Evolutionary conservation across 2,329 filamentous ascomycete species (phyloP).

Genomic region (Proliferodiscus dingleyae): DNA sequence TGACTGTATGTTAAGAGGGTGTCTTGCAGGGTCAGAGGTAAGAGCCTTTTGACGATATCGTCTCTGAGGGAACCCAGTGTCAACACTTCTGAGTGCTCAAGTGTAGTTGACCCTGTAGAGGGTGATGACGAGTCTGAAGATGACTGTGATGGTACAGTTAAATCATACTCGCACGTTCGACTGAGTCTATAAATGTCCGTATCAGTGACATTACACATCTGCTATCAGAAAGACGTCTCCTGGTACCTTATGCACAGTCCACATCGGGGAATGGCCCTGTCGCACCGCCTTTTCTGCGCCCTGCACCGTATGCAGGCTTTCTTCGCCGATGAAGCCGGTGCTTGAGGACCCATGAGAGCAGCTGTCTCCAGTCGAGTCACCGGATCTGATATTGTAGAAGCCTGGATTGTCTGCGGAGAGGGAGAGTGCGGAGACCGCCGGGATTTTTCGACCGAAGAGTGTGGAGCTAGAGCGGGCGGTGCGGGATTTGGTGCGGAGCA

Average conservation of each 20-base stretch:
- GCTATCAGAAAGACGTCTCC: neutral
- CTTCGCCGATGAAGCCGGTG: slow-evolving; percentile 6
- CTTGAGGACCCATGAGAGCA: slow-evolving; percentile 13
- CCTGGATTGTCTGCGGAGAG: neutral
- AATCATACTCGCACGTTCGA: slow-evolving; percentile 12
- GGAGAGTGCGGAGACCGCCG: slow-evolving; percentile 12
- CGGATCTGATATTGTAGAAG: too few relatives aligned
- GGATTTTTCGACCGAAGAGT: slow-evolving; percentile 13
- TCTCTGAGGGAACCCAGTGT: slow-evolving; percentile 11
- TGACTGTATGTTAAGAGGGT: slow-evolving; percentile 8
- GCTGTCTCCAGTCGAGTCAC: too few relatives aligned
- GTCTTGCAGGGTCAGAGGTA: slow-evolving; percentile 8
- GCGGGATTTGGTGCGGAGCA: slow-evolving; percentile 6
- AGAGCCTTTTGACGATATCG: slow-evolving; percentile 14
- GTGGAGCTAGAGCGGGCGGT: slow-evolving; percentile 1
- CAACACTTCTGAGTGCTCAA: slow-evolving; percentile 3
- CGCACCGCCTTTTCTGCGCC: slow-evolving; percentile 19
- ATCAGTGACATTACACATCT: slow-evolving; percentile 5
- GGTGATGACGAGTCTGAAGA: slow-evolving; percentile 9
- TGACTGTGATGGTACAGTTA: slow-evolving; percentile 8
- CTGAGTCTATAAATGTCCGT: slow-evolving; percentile 12
- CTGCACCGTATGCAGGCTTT: slow-evolving; percentile 21
- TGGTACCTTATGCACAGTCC: slow-evolving; percentile 16
- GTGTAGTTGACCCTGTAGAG: slow-evolving; percentile 6
- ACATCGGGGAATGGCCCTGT: slow-evolving; percentile 17